Conservation (phyloP, 345 rosid species). For the Syzygium aromaticum region DNA sequence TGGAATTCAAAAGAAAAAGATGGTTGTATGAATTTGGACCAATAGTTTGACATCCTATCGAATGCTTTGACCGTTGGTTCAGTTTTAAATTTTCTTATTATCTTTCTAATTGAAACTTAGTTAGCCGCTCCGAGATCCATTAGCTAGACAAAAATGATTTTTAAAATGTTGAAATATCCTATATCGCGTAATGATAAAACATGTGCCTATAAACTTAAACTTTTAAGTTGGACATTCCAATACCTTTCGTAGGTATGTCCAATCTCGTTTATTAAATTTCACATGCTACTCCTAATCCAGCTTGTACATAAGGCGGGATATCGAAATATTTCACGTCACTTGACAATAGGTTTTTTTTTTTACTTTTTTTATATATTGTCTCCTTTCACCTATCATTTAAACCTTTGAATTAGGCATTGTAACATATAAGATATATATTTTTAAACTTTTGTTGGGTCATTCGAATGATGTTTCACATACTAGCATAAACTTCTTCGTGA, state of each 20-base stretch:
- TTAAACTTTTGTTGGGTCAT: neutral
- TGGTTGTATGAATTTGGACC: neutral
- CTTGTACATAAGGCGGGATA: too few relatives aligned
- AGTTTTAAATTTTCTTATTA: neutral
- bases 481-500: neutral
- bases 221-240: neutral
- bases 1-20: neutral
- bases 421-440: neutral
- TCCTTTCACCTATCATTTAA: neutral
- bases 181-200: neutral
- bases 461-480: neutral
- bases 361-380: neutral
- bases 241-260: neutral
- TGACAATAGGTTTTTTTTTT: neutral
- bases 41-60: neutral
- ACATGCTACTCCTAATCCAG: neutral
- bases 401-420: neutral
- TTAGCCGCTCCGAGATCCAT: neutral
- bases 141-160: neutral
- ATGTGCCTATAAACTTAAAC: neutral
- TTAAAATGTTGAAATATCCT: neutral
- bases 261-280: neutral
- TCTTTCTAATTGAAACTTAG: neutral
- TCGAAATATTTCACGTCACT: neutral
- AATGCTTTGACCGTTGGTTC: neutral